phyloP scores from a whole-genome alignment of 1,284 basidiomycete genomes.

The Laetiporus sulphureus region DNA sequence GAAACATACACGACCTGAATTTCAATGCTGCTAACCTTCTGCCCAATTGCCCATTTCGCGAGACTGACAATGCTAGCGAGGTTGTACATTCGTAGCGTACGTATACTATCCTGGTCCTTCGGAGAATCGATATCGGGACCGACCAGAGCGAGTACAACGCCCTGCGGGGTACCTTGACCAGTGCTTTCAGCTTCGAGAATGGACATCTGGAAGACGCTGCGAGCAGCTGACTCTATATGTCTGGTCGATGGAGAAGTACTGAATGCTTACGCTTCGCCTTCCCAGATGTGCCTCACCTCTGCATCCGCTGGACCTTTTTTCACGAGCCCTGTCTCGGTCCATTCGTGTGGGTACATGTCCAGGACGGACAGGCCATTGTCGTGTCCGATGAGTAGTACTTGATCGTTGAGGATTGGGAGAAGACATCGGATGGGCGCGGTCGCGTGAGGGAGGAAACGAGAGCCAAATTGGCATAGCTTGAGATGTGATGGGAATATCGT shows the following conservation, averaged over 20 bases:
- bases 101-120: constrained; percentile 43
- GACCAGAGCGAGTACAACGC: constrained; percentile 68
- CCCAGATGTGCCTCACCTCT: constrained; percentile 58
- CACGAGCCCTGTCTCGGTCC: constrained; percentile 40
- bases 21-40: constrained; percentile 43
- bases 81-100: constrained; percentile 73
- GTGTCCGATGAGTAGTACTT: constrained; percentile 64
- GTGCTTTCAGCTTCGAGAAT: constrained; percentile 61
- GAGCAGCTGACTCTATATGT: constrained; percentile 11
- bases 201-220: constrained; percentile 68
- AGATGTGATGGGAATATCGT: constrained; percentile 52
- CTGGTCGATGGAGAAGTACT: constrained; percentile 1
- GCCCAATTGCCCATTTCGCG: constrained; percentile 62
- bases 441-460: constrained; percentile 76
- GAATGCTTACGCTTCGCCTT: constrained; percentile 60
- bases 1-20: no score
- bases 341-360: constrained; percentile 69
- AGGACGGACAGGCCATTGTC: constrained; percentile 72
- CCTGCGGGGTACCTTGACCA: constrained; percentile 55
- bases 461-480: constrained; percentile 69
- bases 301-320: constrained; percentile 65
- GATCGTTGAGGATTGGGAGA: constrained; percentile 58
- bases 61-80: constrained; percentile 65
- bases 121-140: constrained; percentile 49
- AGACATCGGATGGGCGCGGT: constrained; percentile 65